These are phyloP conservation scores for Tremella mesenterica DNA, from an alignment of 768 basidiomycete genomes.

Conservation along the genomic window DNA sequence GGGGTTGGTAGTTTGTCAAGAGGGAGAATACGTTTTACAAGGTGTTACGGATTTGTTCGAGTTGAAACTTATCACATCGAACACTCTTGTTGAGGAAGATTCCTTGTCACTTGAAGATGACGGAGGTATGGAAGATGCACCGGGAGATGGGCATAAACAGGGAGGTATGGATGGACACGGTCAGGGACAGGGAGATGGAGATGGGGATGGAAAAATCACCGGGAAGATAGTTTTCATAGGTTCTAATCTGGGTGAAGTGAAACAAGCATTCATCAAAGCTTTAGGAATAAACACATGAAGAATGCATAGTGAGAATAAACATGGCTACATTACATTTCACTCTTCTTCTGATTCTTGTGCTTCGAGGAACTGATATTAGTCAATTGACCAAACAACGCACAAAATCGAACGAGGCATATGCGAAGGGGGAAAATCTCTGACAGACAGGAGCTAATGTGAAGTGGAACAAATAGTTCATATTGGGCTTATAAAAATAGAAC, in stretches of 20 bases:
- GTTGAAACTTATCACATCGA: conserved; percentile 46
- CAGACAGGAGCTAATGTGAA: not conserved
- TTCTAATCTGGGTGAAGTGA: too few species aligned
- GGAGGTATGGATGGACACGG: too few species aligned
- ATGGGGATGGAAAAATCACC: too few species aligned
- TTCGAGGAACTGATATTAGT: conserved; percentile 64
- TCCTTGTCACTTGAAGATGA: too few species aligned
- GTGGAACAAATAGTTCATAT: not conserved
- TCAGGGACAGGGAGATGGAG: too few species aligned
- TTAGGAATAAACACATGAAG: too few species aligned
- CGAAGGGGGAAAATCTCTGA: not conserved
- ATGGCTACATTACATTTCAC: conserved; percentile 47
- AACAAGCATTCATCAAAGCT: too few species aligned
- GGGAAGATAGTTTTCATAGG: too few species aligned
- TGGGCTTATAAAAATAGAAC: not conserved
- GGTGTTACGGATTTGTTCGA: conserved; percentile 90
- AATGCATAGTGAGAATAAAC: too few species aligned
- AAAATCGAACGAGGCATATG: not conserved
- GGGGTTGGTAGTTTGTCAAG: conserved; percentile 54
- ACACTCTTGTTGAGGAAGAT: too few species aligned
- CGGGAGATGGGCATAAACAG: too few species aligned
- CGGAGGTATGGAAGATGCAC: too few species aligned
- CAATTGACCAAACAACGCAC: not conserved
- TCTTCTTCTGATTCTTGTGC: conserved; percentile 66
- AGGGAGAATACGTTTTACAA: conserved; percentile 68